phyloP scores from a whole-genome alignment of 352 stramenopile species.

The Phytophthora pistaciae region DNA sequence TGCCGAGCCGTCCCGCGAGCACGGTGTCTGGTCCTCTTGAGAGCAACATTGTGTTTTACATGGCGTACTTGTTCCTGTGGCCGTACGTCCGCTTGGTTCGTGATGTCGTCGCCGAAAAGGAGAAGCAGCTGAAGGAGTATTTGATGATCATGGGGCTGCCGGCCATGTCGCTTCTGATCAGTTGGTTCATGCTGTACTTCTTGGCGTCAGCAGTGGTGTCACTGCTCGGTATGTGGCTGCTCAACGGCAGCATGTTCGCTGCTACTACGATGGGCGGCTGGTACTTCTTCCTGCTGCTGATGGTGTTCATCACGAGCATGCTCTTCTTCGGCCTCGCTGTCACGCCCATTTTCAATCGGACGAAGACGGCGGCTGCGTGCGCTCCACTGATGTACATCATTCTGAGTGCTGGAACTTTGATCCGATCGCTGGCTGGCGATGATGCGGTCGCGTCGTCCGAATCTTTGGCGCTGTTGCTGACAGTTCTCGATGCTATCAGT shows the following conservation, averaged over 20 bases:
- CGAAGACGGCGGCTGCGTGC: constrained; percentile 70
- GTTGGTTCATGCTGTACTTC: constrained; percentile 87
- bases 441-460: constrained; percentile 55
- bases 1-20: constrained; percentile 57
- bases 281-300: constrained; percentile 72
- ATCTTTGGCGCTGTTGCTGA: constrained; percentile 38
- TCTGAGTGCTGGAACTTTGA: constrained; percentile 57
- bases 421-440: constrained; percentile 60
- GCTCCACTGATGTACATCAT: constrained; percentile 78
- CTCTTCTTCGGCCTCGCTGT: constrained; percentile 77
- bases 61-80: constrained; percentile 88
- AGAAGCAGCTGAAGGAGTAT: constrained; percentile 91
- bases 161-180: constrained; percentile 76
- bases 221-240: constrained; percentile 60
- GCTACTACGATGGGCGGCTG: constrained; percentile 41
- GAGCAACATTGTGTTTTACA: constrained; percentile 75
- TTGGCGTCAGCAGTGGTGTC: constrained; percentile 61
- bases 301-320: constrained; percentile 70
- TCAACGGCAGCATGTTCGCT: constrained; percentile 73
- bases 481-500: constrained; percentile 60
- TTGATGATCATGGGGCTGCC: constrained; percentile 90
- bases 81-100: constrained; percentile 88
- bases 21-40: constrained; percentile 57
- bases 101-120: constrained; percentile 91
- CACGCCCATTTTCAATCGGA: constrained; percentile 77